A percentile compares a stretch with the other conserved stretches of the same genome.
Evolutionary conservation across 495 filamentous ascomycete genomes (phyloP).

Genomic region (Penicillium manginii): DNA sequence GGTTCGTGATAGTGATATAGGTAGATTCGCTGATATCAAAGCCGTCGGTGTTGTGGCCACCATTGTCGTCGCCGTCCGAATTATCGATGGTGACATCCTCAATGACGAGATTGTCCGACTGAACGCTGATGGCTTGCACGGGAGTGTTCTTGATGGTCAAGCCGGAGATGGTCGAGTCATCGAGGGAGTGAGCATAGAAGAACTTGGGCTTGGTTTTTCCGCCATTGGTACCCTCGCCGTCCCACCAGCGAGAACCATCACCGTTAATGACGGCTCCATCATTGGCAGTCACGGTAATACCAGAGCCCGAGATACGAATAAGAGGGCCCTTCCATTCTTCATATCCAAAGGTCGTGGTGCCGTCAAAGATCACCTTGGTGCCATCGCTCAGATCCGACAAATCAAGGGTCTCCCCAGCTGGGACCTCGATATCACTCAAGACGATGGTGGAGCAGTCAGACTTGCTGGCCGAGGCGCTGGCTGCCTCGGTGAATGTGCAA

Average conservation of each 20-base stretch:
- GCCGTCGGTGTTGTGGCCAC: constrained; percentile 68
- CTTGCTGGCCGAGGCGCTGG: constrained; percentile 36
- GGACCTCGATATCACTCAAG: constrained; percentile 50
- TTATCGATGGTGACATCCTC: constrained; percentile 62
- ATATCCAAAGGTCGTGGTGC: constrained; percentile 56
- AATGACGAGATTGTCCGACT: constrained; percentile 50
- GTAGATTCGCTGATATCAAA: constrained; percentile 63
- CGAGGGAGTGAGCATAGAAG: constrained; percentile 55
- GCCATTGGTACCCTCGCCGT: constrained; percentile 55
- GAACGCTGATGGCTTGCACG: constrained; percentile 64
- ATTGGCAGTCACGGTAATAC: constrained; percentile 43
- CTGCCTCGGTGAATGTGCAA: constrained; percentile 27
- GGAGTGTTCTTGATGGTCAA: constrained; percentile 61
- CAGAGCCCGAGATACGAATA: constrained; percentile 49
- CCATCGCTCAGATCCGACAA: constrained; percentile 48
- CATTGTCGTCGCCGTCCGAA: constrained; percentile 51
- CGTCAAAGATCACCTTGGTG: constrained; percentile 58
- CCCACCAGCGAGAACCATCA: constrained; percentile 54
- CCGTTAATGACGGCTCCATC: constrained; percentile 46
- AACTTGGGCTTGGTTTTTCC: constrained; percentile 63
- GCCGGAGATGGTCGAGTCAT: constrained; percentile 43
- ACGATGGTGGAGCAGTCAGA: constrained; percentile 56
- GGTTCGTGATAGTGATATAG: constrained; percentile 55
- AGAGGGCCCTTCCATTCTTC: constrained; percentile 56
- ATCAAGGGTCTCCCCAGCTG: constrained; percentile 55